These are phyloP conservation scores for Symbiotaphrina buchneri DNA, from an alignment of 495 filamentous ascomycete species.

Conservation along the genomic window DNA sequence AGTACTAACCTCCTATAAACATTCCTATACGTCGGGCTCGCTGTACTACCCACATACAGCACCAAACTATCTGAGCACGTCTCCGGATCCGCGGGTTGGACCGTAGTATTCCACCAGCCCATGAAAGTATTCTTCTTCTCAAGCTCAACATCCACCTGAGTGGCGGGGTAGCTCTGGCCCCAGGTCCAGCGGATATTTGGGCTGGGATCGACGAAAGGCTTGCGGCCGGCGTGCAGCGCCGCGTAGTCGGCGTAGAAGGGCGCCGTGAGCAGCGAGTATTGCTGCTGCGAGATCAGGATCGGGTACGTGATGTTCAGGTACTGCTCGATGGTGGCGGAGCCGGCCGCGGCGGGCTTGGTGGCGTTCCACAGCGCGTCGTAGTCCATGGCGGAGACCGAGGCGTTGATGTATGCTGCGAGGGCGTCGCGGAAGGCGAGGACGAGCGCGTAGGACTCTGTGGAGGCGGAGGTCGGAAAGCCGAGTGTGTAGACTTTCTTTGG, in stretches of 20 bases:
- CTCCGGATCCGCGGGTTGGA: constrained; percentile 17
- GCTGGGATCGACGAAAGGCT: constrained; percentile 28
- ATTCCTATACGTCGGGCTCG: no score
- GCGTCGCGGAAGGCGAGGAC: constrained; percentile 18
- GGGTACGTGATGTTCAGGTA: constrained; percentile 24
- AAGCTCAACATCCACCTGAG: constrained; percentile 15
- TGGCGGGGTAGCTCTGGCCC: constrained; percentile 19
- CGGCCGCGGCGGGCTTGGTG: constrained; percentile 13
- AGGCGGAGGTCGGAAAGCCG: constrained; percentile 11
- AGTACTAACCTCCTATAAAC: no score
- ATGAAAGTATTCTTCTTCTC: constrained; percentile 26
- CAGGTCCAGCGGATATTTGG: constrained; percentile 32
- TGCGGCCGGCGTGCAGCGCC: constrained; percentile 18
- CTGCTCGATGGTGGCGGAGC: constrained; percentile 6
- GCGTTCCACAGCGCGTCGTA: constrained; percentile 16
- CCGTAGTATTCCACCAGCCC: constrained; percentile 24
- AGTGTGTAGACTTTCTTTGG: constrained; percentile 20
- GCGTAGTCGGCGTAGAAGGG: constrained; percentile 31
- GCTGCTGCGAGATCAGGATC: constrained; percentile 24
- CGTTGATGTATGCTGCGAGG: constrained; percentile 17
- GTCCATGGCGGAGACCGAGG: constrained; percentile 14
- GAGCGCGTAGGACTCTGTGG: constrained; percentile 10
- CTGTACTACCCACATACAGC: no score
- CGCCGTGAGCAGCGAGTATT: constrained; percentile 20
- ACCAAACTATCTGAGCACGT: constrained; percentile 18